phyloP scores from a whole-genome alignment of 2,329 filamentous ascomycete species.

The Fusarium pseudoanthophilum region DNA sequence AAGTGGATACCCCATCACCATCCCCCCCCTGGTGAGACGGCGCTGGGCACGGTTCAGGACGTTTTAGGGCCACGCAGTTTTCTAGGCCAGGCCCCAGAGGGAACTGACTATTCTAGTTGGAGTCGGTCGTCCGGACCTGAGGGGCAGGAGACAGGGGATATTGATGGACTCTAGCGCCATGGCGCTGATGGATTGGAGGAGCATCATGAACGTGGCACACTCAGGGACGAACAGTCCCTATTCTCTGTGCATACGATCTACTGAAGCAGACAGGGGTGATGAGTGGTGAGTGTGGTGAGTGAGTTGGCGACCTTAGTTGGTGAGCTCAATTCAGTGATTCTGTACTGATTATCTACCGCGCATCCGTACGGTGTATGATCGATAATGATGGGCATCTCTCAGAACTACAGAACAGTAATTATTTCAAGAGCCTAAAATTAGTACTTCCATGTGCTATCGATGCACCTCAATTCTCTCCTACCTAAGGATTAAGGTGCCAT shows the following conservation, averaged over 20 bases:
- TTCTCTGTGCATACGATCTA: not conserved
- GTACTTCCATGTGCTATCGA: not conserved
- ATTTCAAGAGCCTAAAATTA: not conserved
- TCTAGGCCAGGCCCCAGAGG: slow-evolving; percentile 8
- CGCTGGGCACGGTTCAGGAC: slow-evolving; percentile 22
- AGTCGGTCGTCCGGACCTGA: not conserved
- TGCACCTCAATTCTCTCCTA: not conserved
- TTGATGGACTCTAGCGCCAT: slow-evolving; percentile 34
- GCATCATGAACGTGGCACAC: slow-evolving; percentile 40
- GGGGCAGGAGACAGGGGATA: slow-evolving; percentile 18
- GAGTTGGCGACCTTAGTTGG: too few relatives aligned
- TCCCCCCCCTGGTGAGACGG: slow-evolving; percentile 7
- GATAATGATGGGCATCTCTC: not conserved
- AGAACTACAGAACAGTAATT: not conserved
- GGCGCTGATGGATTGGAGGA: slow-evolving; percentile 34
- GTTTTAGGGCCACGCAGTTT: slow-evolving; percentile 25
- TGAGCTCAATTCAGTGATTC: not conserved
- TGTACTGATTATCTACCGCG: not conserved
- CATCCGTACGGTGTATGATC: not conserved
- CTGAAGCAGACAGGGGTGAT: not conserved
- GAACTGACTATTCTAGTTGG: slow-evolving; percentile 4
- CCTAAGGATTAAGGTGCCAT: not conserved
- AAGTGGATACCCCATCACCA: not conserved
- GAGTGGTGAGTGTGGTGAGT: not conserved
- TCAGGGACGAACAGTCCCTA: slow-evolving; percentile 15